Evolutionary conservation across 495 filamentous ascomycete species (phyloP), one percentile per base, ranked within the genome.

Genomic region (Xylaria telfairii): DNA sequence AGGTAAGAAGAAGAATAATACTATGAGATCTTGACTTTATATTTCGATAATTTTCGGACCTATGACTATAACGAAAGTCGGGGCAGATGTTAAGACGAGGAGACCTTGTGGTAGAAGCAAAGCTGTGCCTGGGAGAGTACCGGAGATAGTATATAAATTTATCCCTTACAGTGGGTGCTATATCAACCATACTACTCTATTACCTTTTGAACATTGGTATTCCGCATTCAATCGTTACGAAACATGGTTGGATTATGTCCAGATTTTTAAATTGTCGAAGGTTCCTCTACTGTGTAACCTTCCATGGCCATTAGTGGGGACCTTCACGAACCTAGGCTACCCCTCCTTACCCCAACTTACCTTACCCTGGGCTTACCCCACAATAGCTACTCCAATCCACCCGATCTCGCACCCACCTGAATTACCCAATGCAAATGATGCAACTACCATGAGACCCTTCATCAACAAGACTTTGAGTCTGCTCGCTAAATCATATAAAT

Each of bases 361-460:
- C 13, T 37, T 37, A 37, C 34, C 34, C 34, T 8, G 8, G 3
- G 34, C 3, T 4, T 3, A 37, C 44, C 56, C 62, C 62, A 51
- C 62, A 41, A 32, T 54, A 54, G 64, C 64, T 65, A 30, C 63
- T 54, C 51, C 51, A 54, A 54, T 8, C 63, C 46, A 37, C 30
- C 42, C 63, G 63, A 53, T 21, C 64, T 54, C 64, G 34, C 64
- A 34, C 32, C 42, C 42, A 51, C 17, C 28, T 46, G 24, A 54
- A 54, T 12, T n/a, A 24, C 34, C 65, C 28, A 21, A 44, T 39
- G 19, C 19, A 34, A n/a, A 34, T 54, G 41, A 72, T 69, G 67
- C 32, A 53, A 72, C 41, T 72, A 71, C n/a, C 49, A 78, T 78
- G 76, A 72, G 76, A 70, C 64, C 41, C 21, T 49, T 76, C 53